These are phyloP conservation scores for Hymenoscyphus repandus DNA, from an alignment of 2,329 filamentous ascomycete genomes.

Conservation along the genomic window DNA sequence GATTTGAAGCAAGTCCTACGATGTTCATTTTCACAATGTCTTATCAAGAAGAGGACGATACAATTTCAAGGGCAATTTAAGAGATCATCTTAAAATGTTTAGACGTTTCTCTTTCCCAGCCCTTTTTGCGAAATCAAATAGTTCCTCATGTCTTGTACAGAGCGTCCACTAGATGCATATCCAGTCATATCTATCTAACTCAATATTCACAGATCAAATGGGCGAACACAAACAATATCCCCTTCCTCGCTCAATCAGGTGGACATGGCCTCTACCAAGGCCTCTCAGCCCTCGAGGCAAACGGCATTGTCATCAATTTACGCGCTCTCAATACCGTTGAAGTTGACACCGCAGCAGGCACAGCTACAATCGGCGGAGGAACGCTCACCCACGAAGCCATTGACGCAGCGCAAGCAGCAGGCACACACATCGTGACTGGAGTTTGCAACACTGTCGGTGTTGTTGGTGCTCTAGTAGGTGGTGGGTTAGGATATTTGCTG, in stretches of 20 bases:
- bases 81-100: no score
- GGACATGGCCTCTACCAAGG: constrained; percentile 5
- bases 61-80: no score
- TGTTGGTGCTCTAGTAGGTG: neutral
- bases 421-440: neutral
- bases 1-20: no score
- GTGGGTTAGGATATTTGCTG: neutral
- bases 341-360: neutral
- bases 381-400: constrained; percentile 1
- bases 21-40: no score
- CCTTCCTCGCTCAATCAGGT: constrained; percentile 11
- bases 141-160: no score
- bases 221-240: constrained; percentile 5
- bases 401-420: neutral
- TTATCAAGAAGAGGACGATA: no score
- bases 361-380: constrained; percentile 8
- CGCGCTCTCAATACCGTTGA: neutral
- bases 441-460: neutral
- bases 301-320: neutral
- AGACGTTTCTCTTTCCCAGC: no score
- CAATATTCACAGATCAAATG: constrained; percentile 7
- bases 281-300: neutral
- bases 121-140: no score
- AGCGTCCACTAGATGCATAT: no score
- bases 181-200: neutral